Base-by-base conservation (phyloP, 257 asterid genomes). In the Perilla frutescens region DNA sequence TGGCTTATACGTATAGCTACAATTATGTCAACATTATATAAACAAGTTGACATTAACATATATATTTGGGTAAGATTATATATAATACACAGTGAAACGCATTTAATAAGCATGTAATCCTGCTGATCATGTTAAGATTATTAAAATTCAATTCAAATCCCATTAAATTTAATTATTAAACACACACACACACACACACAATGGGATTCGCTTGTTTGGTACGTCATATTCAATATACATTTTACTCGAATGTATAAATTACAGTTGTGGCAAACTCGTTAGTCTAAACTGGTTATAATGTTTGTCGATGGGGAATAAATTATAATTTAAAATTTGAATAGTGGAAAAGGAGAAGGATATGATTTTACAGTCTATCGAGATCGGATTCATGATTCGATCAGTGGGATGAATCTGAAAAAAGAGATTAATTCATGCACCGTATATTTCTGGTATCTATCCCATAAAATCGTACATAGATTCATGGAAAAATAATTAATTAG, bases 391-490 rank as follows among this genome's bases (percentile, higher is more conserved):
- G 72, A 68, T 79, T 20, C 43, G 64, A 62, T 62, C 36, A 47
- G 59, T 54, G 70, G 56, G 41, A 74, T 74, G 83, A 63, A 79
- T 70, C 77, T 79, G 65, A 47, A 74, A 73, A 74, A 37, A 29
- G 40, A 69, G 77, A 79, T 57, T 48, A 70, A 69, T 79, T 63
- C 80, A 79, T 79, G 83, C 77, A 79, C 74, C 80, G 47, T 74
- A 79, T 75, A 69, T 69, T 63, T 79, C 40, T 74, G 53, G 76
- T 14, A 68, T 62, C 83, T 14, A 68, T 62, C 83, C 44, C 0
- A 66, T 77, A 57, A 29, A 77, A 77, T 71, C 77, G 12, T 40
- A 67, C 48, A 11, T 31, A 20, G 70, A 72, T 77, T 20, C 75
- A 20, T 10, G 41, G 62, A 32, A 10, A 60, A 15, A 11, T 70